Conservation (phyloP, 495 filamentous ascomycete genomes). For the Penicillium daleae region DNA sequence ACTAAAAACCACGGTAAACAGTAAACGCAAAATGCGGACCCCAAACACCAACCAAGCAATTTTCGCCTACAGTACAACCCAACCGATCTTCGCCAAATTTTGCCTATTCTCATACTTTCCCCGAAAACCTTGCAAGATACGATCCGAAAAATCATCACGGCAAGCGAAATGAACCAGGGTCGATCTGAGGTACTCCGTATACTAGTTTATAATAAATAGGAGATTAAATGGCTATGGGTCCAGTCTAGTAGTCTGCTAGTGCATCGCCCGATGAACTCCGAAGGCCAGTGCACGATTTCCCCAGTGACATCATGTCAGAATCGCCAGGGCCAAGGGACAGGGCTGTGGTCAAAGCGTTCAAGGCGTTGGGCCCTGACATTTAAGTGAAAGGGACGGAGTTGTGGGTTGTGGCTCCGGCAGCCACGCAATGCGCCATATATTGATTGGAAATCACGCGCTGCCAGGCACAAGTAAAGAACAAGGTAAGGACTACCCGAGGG, state of each 20-base stretch:
- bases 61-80: neutral
- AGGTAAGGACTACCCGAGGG: neutral
- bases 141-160: neutral
- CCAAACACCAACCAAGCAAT: neutral
- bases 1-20: neutral
- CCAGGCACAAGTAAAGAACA: too few relatives aligned
- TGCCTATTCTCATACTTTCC: neutral
- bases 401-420: neutral
- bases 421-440: slow-evolving; percentile 4
- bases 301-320: slow-evolving; percentile 35
- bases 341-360: slow-evolving; percentile 25
- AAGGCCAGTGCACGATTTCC: slow-evolving; percentile 36
- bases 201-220: too few relatives aligned
- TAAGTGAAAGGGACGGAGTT: neutral
- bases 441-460: neutral
- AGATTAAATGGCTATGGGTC: slow-evolving; percentile 26
- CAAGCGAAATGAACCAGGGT: slow-evolving; percentile 23
- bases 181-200: slow-evolving; percentile 18
- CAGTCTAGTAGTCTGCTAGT: neutral
- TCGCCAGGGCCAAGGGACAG: neutral
- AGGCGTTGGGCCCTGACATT: slow-evolving; percentile 15
- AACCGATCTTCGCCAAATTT: neutral
- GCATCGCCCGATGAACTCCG: slow-evolving; percentile 13
- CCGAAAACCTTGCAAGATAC: neutral
- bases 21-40: neutral